Base-by-base conservation (phyloP, 306 rosid genomes). In the Inga laurina region DNA sequence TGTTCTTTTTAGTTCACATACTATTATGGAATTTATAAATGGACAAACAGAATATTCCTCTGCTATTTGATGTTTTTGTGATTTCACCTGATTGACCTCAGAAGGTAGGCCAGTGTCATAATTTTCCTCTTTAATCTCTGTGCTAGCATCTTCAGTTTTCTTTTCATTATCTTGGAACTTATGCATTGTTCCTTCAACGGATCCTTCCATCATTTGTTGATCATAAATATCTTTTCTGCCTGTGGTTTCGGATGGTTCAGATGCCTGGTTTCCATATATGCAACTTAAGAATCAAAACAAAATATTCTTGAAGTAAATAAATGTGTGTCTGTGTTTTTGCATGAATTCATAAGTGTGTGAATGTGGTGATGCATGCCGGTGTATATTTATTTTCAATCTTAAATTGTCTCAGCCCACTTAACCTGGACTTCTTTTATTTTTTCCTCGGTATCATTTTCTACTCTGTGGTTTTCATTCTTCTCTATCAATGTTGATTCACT, bases 241-340 rank as follows among this genome's bases (percentile, higher is more conserved):
- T 72, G 49, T 75, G 27, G 24, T 81, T 72, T 64, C 52, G 5
- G 56, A 77, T 70, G 59, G 79, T 45, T 81, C 79, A 57, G 10
- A 52, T 49, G 32, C 87, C 87, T 87, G 84, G 80, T 77, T 87
- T 73, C 71, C 39, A 66, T 54, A 73, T 34, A 66, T 64, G 72
- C 8, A 66, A 67, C 32, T 68, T 87, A 61, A 74, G 39, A 75
- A 57, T 32, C 48, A 34, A 72, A 75, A 49, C 30, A 45, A 22
- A 43, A 19, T 35, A 49, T 30, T 52, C 30, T 64, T 16, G 49
- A 44, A 54, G 73, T 72, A 71, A 56, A 65, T 73, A 44, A 64
- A 62, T 72, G 51, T 21, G 27, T 45, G 32, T n/a, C 19, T 46
- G 51, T 56, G 57, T 48, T 13, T 46, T 65, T 49, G 24, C 75